Base-by-base conservation (phyloP, 2,329 filamentous ascomycete species). In the Fonsecaea monophora region DNA sequence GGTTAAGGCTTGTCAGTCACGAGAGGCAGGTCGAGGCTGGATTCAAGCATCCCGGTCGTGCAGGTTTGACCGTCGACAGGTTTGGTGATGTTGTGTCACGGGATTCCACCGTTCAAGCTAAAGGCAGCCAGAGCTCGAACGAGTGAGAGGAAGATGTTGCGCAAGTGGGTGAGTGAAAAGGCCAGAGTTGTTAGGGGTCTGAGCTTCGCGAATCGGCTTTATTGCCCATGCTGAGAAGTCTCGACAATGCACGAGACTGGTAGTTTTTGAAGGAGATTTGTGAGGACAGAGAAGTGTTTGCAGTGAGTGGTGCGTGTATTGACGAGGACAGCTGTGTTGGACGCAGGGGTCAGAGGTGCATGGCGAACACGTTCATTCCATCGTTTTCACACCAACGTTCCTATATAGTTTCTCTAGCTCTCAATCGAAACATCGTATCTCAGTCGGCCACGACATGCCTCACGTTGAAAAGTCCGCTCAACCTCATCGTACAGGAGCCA, bases 1-100 rank as follows among this genome's bases (percentile, higher is more conserved):
- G 86, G 5, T 75, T 89, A 55, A 80, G 86, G 10, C 78, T 81
- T n/a, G 79, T 88, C 1, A 85, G 83, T 5, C 87, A 86, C 70
- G 81, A 86, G 72, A 78, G 82, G 53, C 86, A 89, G 70, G 68
- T 86, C 6, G 84, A 85, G 68, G 81, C 83, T 4, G 86, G 86
- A 0, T 81, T 84, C 75, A 78, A 74, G 53, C 78, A 80, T n/a
- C 82, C 86, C 0, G 84, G 83, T 0, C 78, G 78, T 25, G 79
- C 80, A 2, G 84, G 83, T 0, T 71, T 83, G 48, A 83, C 81
- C 1, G 77, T 73, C 3, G 81, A 84, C 70, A 74, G 76, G 3
- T 72, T 79, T 32, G 80, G 80, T 2, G 80, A 82, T 64, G 72
- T 78, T 2, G 68, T 72, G 6, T 55, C 66, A 38, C 70, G 70